Evolutionary conservation across 371 early-diverging fungal genomes (phyloP).

Genomic region (Neoconidiobolus thromboides): DNA sequence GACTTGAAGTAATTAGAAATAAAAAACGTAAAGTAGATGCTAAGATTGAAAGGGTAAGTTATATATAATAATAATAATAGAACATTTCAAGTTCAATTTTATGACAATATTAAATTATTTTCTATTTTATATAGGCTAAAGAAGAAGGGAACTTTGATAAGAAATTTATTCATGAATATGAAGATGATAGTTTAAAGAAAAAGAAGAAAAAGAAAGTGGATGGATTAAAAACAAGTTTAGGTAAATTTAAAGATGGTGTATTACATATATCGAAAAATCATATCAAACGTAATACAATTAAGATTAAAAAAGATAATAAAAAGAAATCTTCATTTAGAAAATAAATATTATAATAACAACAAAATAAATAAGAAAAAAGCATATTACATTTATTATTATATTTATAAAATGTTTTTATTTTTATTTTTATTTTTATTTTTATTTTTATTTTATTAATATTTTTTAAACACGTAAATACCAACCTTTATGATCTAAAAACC

Average conservation of each 20-base stretch:
- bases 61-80: background rate
- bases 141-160: background rate
- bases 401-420: background rate
- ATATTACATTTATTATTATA: too few relatives aligned
- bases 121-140: background rate
- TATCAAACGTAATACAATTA: background rate
- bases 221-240: background rate
- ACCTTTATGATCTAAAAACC: slow-evolving; percentile 3
- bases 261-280: background rate
- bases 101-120: background rate
- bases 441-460: too few relatives aligned
- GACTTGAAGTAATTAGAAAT: background rate
- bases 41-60: background rate
- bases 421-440: background rate
- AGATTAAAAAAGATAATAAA: background rate
- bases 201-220: background rate
- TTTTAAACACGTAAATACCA: slow-evolving; percentile 2
- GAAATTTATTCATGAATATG: background rate
- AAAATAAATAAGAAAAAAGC: too few relatives aligned
- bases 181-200: background rate
- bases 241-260: background rate
- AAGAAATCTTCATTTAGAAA: too few relatives aligned
- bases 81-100: background rate
- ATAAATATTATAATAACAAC: too few relatives aligned
- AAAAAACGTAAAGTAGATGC: background rate